A percentile compares a stretch with the other conserved stretches of the same genome.
Evolutionary conservation across 176 grass and related monocot species (phyloP).

Genomic region (Hsuehochloa calcarea): DNA sequence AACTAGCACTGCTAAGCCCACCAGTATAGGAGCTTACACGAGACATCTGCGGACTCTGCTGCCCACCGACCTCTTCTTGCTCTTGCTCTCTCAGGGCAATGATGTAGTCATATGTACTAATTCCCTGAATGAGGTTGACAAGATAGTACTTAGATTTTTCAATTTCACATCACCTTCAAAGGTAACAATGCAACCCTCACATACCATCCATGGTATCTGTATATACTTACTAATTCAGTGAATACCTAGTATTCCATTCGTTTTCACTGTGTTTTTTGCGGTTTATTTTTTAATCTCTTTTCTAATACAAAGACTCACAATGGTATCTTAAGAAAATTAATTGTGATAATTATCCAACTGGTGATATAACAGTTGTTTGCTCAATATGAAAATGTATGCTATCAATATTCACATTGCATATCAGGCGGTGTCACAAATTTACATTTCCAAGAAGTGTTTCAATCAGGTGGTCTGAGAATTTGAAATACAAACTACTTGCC

Average conservation of each 20-base stretch:
- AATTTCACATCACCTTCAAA: constrained; percentile 17
- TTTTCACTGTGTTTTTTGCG: background rate
- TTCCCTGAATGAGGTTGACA: constrained; percentile 58
- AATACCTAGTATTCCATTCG: background rate
- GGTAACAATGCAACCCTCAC: background rate
- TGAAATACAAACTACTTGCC: constrained; percentile 1
- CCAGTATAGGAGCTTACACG: constrained; percentile 90
- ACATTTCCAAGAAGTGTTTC: background rate
- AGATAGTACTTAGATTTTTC: constrained; percentile 6
- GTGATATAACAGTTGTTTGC: background rate
- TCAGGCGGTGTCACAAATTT: background rate
- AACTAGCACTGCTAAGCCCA: constrained; percentile 95
- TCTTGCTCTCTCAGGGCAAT: constrained; percentile 99
- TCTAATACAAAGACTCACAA: background rate
- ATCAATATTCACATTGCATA: background rate
- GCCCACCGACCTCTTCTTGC: constrained; percentile 62
- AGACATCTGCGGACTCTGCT: constrained; percentile 98
- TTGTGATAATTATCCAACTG: background rate
- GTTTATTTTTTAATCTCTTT: background rate
- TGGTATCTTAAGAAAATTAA: background rate
- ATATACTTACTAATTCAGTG: constrained; percentile 2
- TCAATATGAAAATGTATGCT: constrained; percentile 1
- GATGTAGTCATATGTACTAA: constrained; percentile 98
- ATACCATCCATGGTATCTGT: constrained; percentile 9
- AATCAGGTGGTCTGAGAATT: background rate